Conservation (phyloP, 306 rosid species). For the Trifolium subterraneum region DNA sequence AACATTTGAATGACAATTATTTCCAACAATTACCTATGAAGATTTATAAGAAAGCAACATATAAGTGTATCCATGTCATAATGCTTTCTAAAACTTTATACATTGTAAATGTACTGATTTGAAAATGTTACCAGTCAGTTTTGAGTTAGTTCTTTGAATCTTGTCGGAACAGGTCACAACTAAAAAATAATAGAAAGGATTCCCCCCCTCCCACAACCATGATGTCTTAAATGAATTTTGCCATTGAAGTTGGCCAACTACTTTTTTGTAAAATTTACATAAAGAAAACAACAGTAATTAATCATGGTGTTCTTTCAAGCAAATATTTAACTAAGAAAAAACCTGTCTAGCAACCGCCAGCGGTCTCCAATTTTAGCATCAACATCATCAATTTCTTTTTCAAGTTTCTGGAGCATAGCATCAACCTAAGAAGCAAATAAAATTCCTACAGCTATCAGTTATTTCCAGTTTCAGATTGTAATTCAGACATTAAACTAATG, state of each 20-base stretch:
- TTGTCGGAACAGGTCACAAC: neutral
- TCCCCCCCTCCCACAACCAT: neutral
- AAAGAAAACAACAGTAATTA: slow-evolving; percentile 25
- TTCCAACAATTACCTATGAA: slow-evolving; percentile 17
- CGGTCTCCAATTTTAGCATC: slow-evolving; percentile 89
- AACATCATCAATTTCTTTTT: slow-evolving; percentile 87
- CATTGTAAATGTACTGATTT: neutral
- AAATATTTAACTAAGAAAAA: slow-evolving; percentile 27
- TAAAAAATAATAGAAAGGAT: neutral
- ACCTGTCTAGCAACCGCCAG: slow-evolving; percentile 82
- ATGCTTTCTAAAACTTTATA: slow-evolving; percentile 13
- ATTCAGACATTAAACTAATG: slow-evolving; percentile 1
- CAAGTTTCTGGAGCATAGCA: slow-evolving; percentile 80
- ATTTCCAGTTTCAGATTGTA: slow-evolving; percentile 31
- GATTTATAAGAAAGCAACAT: slow-evolving; percentile 7
- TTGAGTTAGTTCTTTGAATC: slow-evolving; percentile 1
- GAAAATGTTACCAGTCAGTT: neutral
- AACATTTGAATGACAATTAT: slow-evolving; percentile 25
- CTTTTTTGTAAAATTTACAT: slow-evolving; percentile 21
- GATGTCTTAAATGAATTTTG: slow-evolving; percentile 20
- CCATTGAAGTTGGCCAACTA: slow-evolving; percentile 3
- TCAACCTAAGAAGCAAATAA: slow-evolving; percentile 61
- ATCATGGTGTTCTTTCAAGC: slow-evolving; percentile 8
- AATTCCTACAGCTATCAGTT: slow-evolving; percentile 13
- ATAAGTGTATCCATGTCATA: neutral